A percentile compares a stretch with the other conserved stretches of the same genome.
phyloP scores from a whole-genome alignment of 495 filamentous ascomycete genomes.

The Xanthoparmelia taractica region DNA sequence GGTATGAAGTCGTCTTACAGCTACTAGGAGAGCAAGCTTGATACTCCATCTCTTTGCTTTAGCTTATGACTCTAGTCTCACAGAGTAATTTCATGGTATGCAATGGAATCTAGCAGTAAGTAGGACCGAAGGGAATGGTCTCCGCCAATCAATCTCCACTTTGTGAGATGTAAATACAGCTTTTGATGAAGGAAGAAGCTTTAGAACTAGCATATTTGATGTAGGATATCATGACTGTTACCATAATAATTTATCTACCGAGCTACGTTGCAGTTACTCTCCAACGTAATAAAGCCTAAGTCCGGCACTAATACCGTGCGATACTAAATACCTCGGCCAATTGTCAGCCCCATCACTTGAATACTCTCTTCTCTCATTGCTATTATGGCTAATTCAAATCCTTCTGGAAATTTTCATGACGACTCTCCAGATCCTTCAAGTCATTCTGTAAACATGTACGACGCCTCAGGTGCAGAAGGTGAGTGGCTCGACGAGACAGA shows the following conservation, averaged over 20 bases:
- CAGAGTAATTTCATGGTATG: not conserved
- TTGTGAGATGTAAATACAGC: not conserved
- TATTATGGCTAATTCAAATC: constrained; percentile 5
- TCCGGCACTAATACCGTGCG: not conserved
- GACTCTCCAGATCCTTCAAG: constrained; percentile 24
- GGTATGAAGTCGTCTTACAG: constrained; percentile 63
- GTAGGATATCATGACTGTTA: not conserved
- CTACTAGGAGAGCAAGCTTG: constrained; percentile 32
- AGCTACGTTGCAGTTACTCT: not conserved
- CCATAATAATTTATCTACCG: not conserved
- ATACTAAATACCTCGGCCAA: not conserved
- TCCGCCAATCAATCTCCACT: not conserved
- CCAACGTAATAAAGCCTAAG: not conserved
- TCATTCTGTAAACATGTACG: constrained; percentile 23
- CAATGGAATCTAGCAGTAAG: no score
- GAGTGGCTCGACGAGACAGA: constrained; percentile 41
- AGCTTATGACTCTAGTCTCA: not conserved
- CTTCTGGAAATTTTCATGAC: not conserved
- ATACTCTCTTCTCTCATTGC: not conserved
- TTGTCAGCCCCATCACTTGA: not conserved
- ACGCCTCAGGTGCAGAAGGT: constrained; percentile 26
- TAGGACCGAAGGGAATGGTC: not conserved
- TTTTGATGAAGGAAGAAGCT: not conserved
- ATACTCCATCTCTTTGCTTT: not conserved
- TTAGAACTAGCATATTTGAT: not conserved